These are phyloP conservation scores for Kwoniella dejecticola DNA, from an alignment of 768 basidiomycete species.

Conservation along the genomic window DNA sequence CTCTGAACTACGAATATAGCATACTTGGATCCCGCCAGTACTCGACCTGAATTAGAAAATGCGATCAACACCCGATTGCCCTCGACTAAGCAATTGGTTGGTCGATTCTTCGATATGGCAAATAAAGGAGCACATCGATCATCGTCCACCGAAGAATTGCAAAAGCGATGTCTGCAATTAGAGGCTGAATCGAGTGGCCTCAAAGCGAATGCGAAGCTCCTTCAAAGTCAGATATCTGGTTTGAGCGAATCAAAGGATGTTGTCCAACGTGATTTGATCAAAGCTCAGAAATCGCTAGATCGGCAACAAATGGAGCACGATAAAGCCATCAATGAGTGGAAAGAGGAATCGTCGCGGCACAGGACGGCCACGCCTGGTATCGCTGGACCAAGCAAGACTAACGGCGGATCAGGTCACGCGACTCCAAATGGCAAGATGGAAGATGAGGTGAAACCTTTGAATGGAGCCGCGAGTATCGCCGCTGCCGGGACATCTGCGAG, in stretches of 20 bases:
- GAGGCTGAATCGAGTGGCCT: conserved; percentile 38
- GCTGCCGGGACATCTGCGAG: conserved; percentile 3
- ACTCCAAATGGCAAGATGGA: conserved; percentile 46
- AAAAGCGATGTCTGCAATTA: conserved; percentile 25
- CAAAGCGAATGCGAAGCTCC: conserved; percentile 22
- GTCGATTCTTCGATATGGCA: conserved; percentile 29
- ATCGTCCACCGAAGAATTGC: conserved; percentile 31
- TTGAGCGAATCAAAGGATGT: conserved; percentile 26
- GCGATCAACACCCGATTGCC: conserved; percentile 40
- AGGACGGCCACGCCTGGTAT: conserved; percentile 33
- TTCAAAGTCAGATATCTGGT: conserved; percentile 32
- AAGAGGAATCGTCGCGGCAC: conserved; percentile 23
- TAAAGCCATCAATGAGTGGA: conserved; percentile 35
- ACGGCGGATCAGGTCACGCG: conserved; percentile 42
- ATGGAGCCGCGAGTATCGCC: conserved; percentile 15
- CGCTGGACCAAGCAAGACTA: conserved; percentile 14
- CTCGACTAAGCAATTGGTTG: conserved; percentile 31
- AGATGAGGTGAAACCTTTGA: conserved; percentile 37
- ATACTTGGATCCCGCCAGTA: conserved; percentile 28
- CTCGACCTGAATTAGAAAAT: conserved; percentile 32
- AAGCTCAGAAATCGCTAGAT: conserved; percentile 43
- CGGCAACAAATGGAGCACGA: conserved; percentile 49
- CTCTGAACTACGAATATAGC: conserved; percentile 19
- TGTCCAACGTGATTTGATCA: conserved; percentile 32
- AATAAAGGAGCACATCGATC: conserved; percentile 18